These are phyloP conservation scores for Volvox carteri DNA, from an alignment of 163 green algal genomes.

Conservation along the genomic window DNA sequence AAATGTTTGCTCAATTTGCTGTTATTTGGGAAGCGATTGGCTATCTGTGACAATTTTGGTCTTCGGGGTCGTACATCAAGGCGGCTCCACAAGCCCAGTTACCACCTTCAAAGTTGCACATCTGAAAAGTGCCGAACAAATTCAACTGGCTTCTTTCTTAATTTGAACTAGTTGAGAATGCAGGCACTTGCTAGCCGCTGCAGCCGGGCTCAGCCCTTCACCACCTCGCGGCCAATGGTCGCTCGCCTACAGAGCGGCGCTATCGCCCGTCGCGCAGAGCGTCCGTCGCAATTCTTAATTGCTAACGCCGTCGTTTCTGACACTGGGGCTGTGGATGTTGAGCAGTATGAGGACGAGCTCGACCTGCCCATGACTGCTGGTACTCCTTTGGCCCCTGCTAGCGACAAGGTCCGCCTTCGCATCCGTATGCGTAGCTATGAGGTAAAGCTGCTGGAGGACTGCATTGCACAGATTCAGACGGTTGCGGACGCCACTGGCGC, in stretches of 20 bases:
- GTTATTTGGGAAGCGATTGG: no score
- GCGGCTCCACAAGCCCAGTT: conserved; percentile 4
- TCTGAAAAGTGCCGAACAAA: neutral
- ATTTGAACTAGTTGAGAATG: conserved; percentile 36
- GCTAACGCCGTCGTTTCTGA: conserved; percentile 13
- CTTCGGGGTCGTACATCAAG: conserved; percentile 14
- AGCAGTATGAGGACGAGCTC: conserved; percentile 53
- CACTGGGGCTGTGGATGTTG: conserved; percentile 3
- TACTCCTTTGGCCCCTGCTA: conserved; percentile 15
- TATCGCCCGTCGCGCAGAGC: neutral
- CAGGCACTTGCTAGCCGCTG: conserved; percentile 33
- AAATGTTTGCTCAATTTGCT: no score
- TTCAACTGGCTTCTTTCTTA: neutral
- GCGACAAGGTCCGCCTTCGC: conserved; percentile 67
- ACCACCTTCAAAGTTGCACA: neutral
- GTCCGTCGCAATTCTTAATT: neutral
- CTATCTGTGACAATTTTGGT: neutral
- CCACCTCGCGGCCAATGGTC: conserved; percentile 50
- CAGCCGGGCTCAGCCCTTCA: conserved; percentile 57
- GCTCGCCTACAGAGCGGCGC: conserved; percentile 40
- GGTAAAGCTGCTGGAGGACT: conserved; percentile 65
- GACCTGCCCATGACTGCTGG: conserved; percentile 39
- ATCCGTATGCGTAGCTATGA: conserved; percentile 79
- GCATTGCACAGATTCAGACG: conserved; percentile 61
- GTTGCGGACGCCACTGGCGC: conserved; percentile 70